Evolutionary conservation across 2,329 filamentous ascomycete species (phyloP).

Genomic region (Arthrobotrys pseudoclavata): DNA sequence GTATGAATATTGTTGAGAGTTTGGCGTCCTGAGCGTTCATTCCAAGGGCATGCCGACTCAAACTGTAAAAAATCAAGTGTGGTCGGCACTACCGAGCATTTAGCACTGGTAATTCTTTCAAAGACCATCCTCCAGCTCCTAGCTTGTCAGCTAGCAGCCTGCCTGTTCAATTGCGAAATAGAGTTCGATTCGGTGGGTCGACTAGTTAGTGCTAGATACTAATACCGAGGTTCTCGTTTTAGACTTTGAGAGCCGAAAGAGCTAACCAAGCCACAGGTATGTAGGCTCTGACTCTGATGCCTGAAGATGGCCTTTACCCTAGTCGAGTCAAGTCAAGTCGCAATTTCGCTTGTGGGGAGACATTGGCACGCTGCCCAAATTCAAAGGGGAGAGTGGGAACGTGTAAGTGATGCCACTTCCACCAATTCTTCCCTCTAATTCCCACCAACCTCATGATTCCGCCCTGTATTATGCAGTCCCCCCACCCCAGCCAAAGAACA

Average conservation of each 20-base stretch:
- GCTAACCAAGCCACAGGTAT: not conserved
- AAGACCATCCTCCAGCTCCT: not conserved
- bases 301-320: not conserved
- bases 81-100: too few relatives aligned
- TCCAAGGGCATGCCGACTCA: not conserved
- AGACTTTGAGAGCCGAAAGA: not conserved
- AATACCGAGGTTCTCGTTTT: not conserved
- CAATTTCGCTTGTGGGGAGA: not conserved
- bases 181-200: not conserved
- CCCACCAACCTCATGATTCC: not conserved
- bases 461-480: too few relatives aligned
- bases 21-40: too few relatives aligned
- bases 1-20: too few relatives aligned
- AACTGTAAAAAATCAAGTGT: not conserved
- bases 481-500: slow-evolving; percentile 22
- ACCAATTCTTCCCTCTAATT: not conserved
- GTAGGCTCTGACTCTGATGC: not conserved
- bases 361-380: not conserved
- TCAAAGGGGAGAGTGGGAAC: not conserved
- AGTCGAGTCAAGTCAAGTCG: not conserved
- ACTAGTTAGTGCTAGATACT: not conserved
- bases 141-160: not conserved
- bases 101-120: too few relatives aligned
- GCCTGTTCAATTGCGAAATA: not conserved
- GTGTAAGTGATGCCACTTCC: not conserved